Percentiles rank a stretch among this genome's conserved stretches.
These are phyloP conservation scores for Globisporangium camurandrum DNA, from an alignment of 352 stramenopile genomes.

Conservation along the genomic window DNA sequence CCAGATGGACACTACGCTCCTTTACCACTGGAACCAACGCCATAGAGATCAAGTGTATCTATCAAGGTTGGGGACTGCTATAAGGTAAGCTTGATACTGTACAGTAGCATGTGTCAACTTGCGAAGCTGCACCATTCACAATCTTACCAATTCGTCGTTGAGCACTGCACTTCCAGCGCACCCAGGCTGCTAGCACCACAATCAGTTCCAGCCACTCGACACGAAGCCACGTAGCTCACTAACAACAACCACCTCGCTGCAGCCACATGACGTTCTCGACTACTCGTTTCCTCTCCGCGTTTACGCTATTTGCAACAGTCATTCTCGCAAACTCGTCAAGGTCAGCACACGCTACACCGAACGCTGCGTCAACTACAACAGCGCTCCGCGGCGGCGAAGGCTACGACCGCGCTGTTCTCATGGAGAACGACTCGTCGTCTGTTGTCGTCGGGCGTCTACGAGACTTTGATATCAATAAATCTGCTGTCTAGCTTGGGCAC, in stretches of 20 bases:
- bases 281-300: not conserved
- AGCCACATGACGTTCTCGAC: not conserved
- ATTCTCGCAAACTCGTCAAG: not conserved
- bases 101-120: too few species aligned
- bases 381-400: not conserved
- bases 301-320: not conserved
- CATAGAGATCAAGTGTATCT: not conserved
- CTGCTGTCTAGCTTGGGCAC: too few species aligned
- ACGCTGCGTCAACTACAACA: not conserved
- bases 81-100: too few species aligned
- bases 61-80: not conserved
- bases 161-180: not conserved
- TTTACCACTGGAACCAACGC: not conserved
- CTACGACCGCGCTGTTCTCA: not conserved
- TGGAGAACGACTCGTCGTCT: not conserved
- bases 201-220: too few species aligned
- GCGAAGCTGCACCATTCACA: not conserved
- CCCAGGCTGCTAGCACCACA: not conserved
- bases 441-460: too few species aligned
- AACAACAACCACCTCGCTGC: not conserved
- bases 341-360: not conserved
- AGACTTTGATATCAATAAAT: too few species aligned
- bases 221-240: not conserved
- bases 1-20: too few species aligned
- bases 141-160: not conserved